Base-by-base conservation (phyloP, 441 rosid genomes). In the Populus tomentosa region DNA sequence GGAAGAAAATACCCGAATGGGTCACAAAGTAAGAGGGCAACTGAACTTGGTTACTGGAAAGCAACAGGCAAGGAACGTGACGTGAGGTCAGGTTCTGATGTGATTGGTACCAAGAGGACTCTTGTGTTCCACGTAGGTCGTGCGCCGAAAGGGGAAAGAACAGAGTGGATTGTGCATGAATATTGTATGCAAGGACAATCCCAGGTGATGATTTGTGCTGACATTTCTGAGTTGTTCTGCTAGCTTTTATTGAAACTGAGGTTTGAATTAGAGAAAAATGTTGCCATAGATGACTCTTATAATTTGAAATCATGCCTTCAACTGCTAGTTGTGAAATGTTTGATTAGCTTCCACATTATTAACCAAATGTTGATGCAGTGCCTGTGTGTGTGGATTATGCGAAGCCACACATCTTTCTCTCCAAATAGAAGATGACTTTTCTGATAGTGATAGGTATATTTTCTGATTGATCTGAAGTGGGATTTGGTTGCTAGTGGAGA, bases 71-170 rank as follows among this genome's bases (percentile, higher is more conserved):
- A 90, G 85, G 98, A 93, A 70, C 91, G 98, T 11, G 88, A 83
- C 73, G 95, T 94, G 2, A 91, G 86, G 86, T 87, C 89, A 3
- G 88, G 88, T 11, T 77, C 86, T 69, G 62, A 69, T 30, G 88
- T 90, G 16, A 88, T 94, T 62, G 98, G 98, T 16, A 90, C 94
- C 3, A 94, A 94, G 84, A 86, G 97, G 82, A 93, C 95, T 32
- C 97, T 94, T 0, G 94, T 94, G 21, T 92, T 94, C 80, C 97
- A 94, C 76, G 13, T 70, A 0, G 97, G 98, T 65, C 97, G 98
- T 73, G 98, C 97, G 1, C 97, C 98, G 1, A 93, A 90, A 83
- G 97, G 98, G n/a, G 90, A 94, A 79, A 86, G 97, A 79, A 94
- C 98, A 0, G 98, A 87, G 76, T 93, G 98, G 97, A 89, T 90